phyloP scores from a whole-genome alignment of 2,329 filamentous ascomycete species.

The Calonectria pseudoturangicola region DNA sequence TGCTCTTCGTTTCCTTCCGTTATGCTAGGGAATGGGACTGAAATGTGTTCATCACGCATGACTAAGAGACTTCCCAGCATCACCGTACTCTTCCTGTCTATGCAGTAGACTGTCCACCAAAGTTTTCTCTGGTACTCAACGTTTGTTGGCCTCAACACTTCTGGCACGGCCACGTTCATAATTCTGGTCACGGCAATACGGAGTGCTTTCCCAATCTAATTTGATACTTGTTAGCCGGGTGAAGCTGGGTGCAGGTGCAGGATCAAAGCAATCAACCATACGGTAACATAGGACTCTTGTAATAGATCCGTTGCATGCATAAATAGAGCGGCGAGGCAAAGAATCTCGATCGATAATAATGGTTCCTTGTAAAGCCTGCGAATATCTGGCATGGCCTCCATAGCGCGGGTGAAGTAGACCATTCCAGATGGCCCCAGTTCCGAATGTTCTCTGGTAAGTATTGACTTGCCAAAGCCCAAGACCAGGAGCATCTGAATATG shows the following conservation, averaged over 20 bases:
- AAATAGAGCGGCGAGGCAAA: slow-evolving; percentile 45
- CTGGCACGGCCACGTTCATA: slow-evolving; percentile 44
- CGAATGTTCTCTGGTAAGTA: slow-evolving; percentile 47
- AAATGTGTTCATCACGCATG: slow-evolving; percentile 47
- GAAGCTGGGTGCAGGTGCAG: background rate
- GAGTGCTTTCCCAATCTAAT: slow-evolving; percentile 45
- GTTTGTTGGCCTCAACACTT: slow-evolving; percentile 41
- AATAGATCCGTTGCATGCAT: slow-evolving; percentile 49
- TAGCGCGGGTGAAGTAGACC: slow-evolving; percentile 43
- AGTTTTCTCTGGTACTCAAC: slow-evolving; percentile 45
- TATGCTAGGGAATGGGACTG: slow-evolving; percentile 43
- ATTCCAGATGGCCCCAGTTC: slow-evolving; percentile 47
- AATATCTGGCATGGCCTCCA: slow-evolving; percentile 47
- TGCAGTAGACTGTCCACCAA: slow-evolving; percentile 50
- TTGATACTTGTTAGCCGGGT: background rate
- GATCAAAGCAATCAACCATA: slow-evolving; percentile 1
- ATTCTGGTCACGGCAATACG: slow-evolving; percentile 46
- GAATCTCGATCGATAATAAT: slow-evolving; percentile 46
- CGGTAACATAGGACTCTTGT: slow-evolving; percentile 48
- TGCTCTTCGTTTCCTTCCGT: slow-evolving; percentile 39
- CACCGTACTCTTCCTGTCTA: slow-evolving; percentile 47
- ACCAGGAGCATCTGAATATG: slow-evolving; percentile 49
- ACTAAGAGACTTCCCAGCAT: slow-evolving; percentile 46
- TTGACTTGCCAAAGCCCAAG: slow-evolving; percentile 46
- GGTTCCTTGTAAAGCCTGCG: slow-evolving; percentile 45